Evolutionary conservation across 805 yeast species (phyloP), one percentile per base, ranked within the genome.

Genomic region (Candida anglica): DNA sequence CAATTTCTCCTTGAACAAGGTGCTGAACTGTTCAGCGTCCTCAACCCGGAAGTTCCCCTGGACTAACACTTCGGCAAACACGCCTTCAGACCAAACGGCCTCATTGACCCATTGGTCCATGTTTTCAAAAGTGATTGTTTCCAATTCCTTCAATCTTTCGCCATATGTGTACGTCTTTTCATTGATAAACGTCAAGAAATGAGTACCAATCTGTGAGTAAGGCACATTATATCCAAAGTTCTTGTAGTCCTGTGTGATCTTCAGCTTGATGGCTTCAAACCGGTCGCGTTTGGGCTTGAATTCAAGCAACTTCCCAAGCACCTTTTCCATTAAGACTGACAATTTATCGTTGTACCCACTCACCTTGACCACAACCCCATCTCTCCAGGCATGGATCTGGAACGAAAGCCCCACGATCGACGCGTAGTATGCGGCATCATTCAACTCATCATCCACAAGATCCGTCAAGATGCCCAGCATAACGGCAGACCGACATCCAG

Each of bases 301-400:
- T 4, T 50, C 49, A 16, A 65, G 53, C 27, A 91, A 45, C 8
- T 73, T 73, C 15, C 66, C 65, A 32, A 86, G 56, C 17, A 89
- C 75, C 37, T 77, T 71, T 30, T 72, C 74, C 17, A 86, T 59
- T 28, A 91, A 68, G 10, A 70, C 72, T 14, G 74, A 70, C 29
- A 87, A 63, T 50, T 91, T 91, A 56, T 93, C 91, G 45, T 84
- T 86, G 56, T 81, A 93, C 2, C 98, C 98, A 25, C 71, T 66
- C 15, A 87, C 66, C 30, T 75, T 75, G 28, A 91, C 51, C 25
- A 74, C 72, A 26, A 89, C 49, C 0, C 96, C 95, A 44, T 81
- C 87, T 41, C 81, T 72, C 36, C 81, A 75, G 38, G 74, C 63
- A 19, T 69, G 58, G 26, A 89, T 67, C 2, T 69, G 59, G 38